phyloP scores from a whole-genome alignment of 2,329 filamentous ascomycete genomes.

The Botrytis galanthina region DNA sequence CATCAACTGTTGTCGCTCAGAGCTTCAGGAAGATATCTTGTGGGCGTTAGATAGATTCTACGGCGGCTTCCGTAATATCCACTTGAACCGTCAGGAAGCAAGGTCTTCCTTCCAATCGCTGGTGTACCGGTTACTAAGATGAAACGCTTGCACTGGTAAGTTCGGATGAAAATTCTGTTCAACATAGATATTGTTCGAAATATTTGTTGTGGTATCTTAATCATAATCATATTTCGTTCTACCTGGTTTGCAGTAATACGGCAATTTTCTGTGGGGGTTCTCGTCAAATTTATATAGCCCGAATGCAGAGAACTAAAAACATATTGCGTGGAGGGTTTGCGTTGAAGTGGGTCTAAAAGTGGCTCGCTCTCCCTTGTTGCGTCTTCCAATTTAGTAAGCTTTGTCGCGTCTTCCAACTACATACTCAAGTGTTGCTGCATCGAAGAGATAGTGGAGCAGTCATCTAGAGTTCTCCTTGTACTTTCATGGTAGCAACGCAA shows the following conservation, averaged over 20 bases:
- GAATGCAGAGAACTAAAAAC: background rate
- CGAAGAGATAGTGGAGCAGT: background rate
- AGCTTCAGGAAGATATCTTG: background rate
- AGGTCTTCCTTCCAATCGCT: background rate
- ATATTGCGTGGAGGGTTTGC: background rate
- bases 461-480: background rate
- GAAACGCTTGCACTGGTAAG: background rate
- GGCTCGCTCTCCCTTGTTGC: background rate
- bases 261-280: background rate
- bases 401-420: background rate
- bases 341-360: background rate
- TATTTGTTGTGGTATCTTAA: background rate
- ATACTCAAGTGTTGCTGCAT: background rate
- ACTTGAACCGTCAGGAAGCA: background rate
- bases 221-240: background rate
- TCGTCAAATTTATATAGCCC: background rate
- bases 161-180: background rate
- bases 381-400: background rate
- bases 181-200: background rate
- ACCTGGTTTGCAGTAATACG: background rate
- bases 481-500: background rate
- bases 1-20: background rate
- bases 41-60: background rate
- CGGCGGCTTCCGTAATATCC: constrained; percentile 1
- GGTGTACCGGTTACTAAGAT: background rate